Evolutionary conservation across 768 basidiomycete genomes (phyloP).

Genomic region (Pisolithus microcarpus): DNA sequence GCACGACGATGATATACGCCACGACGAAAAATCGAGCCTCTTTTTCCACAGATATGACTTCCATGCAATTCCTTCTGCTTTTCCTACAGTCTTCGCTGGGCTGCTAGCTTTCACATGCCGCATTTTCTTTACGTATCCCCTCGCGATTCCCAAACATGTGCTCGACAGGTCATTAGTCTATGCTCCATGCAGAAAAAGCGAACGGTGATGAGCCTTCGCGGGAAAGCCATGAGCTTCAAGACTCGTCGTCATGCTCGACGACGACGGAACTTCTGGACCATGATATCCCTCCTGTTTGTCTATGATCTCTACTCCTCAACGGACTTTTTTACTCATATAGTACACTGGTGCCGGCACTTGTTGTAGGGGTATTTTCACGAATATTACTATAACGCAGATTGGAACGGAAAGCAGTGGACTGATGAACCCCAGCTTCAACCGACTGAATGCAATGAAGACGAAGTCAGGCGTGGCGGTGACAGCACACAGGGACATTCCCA

Average conservation of each 20-base stretch:
- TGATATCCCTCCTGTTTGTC: slow-evolving; percentile 42
- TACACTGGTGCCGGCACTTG: slow-evolving; percentile 40
- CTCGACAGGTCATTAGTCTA: slow-evolving; percentile 29
- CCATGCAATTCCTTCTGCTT: slow-evolving; percentile 25
- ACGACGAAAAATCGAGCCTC: slow-evolving; percentile 17
- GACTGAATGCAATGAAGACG: background rate
- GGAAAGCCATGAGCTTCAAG: slow-evolving; percentile 26
- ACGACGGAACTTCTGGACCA: slow-evolving; percentile 22
- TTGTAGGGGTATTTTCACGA: slow-evolving; percentile 37
- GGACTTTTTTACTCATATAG: slow-evolving; percentile 37
- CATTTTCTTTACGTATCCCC: slow-evolving; percentile 42
- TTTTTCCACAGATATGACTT: slow-evolving; percentile 21
- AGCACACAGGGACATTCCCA: slow-evolving; percentile 16
- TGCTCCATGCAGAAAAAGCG: slow-evolving; percentile 25
- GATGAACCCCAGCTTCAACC: slow-evolving; percentile 19
- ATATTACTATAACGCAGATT: slow-evolving; percentile 30
- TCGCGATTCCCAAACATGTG: slow-evolving; percentile 41
- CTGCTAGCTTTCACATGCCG: slow-evolving; percentile 44
- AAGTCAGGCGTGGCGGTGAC: background rate
- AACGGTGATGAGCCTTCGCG: slow-evolving; percentile 21
- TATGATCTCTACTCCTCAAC: slow-evolving; percentile 35
- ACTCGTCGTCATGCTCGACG: slow-evolving; percentile 19
- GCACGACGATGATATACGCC: slow-evolving; percentile 15
- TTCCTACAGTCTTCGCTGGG: slow-evolving; percentile 25
- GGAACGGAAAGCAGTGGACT: slow-evolving; percentile 21